Conservation (phyloP, 495 filamentous ascomycete species). For the Tuber aestivum region DNA sequence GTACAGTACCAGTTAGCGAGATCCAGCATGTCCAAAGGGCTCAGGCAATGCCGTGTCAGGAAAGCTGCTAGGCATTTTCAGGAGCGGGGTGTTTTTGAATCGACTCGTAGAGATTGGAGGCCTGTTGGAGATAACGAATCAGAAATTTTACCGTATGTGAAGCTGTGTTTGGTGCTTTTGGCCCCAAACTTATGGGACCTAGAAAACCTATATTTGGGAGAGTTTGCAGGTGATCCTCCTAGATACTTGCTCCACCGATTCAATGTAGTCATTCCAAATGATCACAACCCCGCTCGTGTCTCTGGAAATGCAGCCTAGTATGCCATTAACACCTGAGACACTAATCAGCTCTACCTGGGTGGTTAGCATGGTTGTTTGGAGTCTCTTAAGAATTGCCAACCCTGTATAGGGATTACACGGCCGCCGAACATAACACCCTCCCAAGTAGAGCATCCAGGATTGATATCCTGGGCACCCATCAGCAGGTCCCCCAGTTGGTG, state of each 20-base stretch:
- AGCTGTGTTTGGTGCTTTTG: not conserved
- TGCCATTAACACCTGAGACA: not conserved
- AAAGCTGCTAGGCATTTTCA: too few relatives aligned
- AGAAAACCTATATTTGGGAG: not conserved
- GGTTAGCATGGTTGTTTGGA: not conserved
- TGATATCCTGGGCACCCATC: not conserved
- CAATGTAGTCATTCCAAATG: not conserved
- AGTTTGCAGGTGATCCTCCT: not conserved
- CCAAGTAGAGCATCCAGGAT: too few relatives aligned
- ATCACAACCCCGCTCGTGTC: not conserved
- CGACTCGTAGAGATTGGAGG: too few relatives aligned
- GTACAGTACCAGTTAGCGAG: too few relatives aligned
- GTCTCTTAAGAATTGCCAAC: not conserved
- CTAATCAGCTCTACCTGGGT: not conserved
- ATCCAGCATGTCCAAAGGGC: too few relatives aligned
- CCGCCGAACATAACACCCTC: too few relatives aligned
- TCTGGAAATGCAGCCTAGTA: not conserved
- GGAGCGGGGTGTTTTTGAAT: too few relatives aligned
- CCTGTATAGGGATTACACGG: too few relatives aligned
- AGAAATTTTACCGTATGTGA: not conserved
- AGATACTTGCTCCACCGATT: not conserved
- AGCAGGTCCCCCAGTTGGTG: not conserved
- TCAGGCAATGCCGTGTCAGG: too few relatives aligned
- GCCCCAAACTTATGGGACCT: not conserved
- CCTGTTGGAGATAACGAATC: too few relatives aligned